These are phyloP conservation scores for Hericium alpestre DNA, from an alignment of 768 basidiomycete species.

Conservation along the genomic window DNA sequence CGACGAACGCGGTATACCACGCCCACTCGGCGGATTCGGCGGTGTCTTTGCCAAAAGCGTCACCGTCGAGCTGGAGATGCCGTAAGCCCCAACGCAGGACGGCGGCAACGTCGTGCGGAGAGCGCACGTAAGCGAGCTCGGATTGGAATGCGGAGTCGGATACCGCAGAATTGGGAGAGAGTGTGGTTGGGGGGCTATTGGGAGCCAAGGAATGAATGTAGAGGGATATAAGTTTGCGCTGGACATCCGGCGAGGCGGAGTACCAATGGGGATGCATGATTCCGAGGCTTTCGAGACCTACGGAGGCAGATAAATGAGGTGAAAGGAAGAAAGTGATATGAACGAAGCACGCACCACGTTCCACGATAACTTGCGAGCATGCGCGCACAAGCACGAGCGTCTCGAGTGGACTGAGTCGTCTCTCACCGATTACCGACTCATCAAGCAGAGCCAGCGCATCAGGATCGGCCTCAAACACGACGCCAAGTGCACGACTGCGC, in stretches of 20 bases:
- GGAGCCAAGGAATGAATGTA: conserved; percentile 57
- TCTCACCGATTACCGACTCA: conserved; percentile 46
- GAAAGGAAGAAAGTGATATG: conserved; percentile 5
- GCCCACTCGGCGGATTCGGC: conserved; percentile 22
- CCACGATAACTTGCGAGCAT: conserved; percentile 56
- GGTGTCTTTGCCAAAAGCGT: conserved; percentile 44
- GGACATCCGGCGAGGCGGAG: conserved; percentile 59
- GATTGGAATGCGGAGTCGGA: conserved; percentile 46
- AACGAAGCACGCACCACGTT: conserved; percentile 40
- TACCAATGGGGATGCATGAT: conserved; percentile 84
- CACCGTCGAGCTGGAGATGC: conserved; percentile 54
- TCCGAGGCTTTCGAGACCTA: conserved; percentile 74
- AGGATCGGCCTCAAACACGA: conserved; percentile 51
- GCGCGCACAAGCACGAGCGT: conserved; percentile 53
- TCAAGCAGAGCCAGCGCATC: conserved; percentile 36
- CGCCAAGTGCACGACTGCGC: conserved; percentile 37
- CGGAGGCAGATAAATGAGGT: conserved; percentile 6
- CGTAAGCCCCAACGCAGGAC: conserved; percentile 75
- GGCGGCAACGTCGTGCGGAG: conserved; percentile 69
- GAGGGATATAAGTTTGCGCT: conserved; percentile 58
- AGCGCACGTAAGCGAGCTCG: conserved; percentile 53
- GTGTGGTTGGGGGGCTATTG: conserved; percentile 34
- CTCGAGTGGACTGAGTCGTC: conserved; percentile 51
- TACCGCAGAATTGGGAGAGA: conserved; percentile 39
- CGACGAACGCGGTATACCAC: conserved; percentile 62